Evolutionary conservation across 148 eudicot species (phyloP).

Genomic region (Selenicereus undatus): DNA sequence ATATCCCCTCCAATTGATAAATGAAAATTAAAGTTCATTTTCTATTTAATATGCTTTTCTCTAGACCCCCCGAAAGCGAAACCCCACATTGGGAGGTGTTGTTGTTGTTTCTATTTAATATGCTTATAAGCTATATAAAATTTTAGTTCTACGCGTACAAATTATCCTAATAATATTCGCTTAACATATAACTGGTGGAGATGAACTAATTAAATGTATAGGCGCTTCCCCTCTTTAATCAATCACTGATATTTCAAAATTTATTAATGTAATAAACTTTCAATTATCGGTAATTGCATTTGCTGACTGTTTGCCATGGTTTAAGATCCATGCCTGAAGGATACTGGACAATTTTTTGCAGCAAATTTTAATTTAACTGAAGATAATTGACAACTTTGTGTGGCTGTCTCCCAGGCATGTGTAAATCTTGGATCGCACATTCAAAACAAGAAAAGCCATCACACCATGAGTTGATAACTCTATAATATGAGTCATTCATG

Average conservation of each 20-base stretch:
- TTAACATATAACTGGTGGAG: too few relatives aligned
- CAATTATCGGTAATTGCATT: neutral
- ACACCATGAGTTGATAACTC: neutral
- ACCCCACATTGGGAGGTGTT: too few relatives aligned
- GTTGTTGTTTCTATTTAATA: too few relatives aligned
- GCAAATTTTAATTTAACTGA: neutral
- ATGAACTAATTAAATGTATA: too few relatives aligned
- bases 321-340: neutral
- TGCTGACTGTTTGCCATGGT: neutral
- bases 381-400: neutral
- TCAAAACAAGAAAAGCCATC: slow-evolving; percentile 1
- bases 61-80: too few relatives aligned
- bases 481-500: neutral
- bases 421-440: neutral
- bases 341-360: neutral
- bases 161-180: too few relatives aligned
- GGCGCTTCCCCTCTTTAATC: neutral
- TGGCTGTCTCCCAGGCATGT: neutral
- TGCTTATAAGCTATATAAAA: too few relatives aligned
- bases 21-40: too few relatives aligned
- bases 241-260: neutral
- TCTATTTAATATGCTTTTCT: too few relatives aligned
- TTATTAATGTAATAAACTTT: neutral
- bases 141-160: too few relatives aligned
- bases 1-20: too few relatives aligned